Base-by-base conservation (phyloP, 2,329 filamentous ascomycete species). In the Teratosphaeria gauchensis region DNA sequence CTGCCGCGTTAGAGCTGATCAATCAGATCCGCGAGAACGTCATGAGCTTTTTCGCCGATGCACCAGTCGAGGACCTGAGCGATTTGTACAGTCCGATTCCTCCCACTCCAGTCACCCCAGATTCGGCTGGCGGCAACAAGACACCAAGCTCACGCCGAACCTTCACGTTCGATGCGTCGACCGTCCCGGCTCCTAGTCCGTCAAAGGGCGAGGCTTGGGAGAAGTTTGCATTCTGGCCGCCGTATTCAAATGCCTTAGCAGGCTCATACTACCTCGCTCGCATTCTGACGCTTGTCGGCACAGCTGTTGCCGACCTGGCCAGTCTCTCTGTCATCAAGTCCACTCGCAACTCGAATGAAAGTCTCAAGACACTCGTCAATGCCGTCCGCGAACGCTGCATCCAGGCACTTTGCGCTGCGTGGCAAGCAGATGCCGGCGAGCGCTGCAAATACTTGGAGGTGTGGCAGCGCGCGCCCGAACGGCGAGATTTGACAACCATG, bases 221-320 rank as follows among this genome's bases (percentile, higher is more conserved):
- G 88, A 92, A 75, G 84, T 94, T 76, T 72, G 92, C 92, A 0
- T 99, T 97, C 73, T 97, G 92, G 92, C 92, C 92, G 3, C 94
- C 92, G 0, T 87, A 89, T 75, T 89, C 91, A 1, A 97, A 96
- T 69, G 92, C 92, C 0, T 77, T 97, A 28, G 95, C 91, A 59
- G 92, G 89, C n/a, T 89, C 92, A 1, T 84, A 95, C 71, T 96
- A 95, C 69, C 80, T 99, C 4, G 85, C 88, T 55, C 90, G 88
- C 71, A 87, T 94, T 71, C 78, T 97, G 24, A 80, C 85, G 0
- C 78, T 96, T 2, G 84, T 99, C 3, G 91, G 92, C n/a, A 87
- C 87, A 1, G 92, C 89, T 2, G 89, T 90, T 1, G 88, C 88
- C 31, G 92, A 96, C 69, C 87, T 96, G 80, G 89, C 89, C 1